These are phyloP conservation scores for Apiotrichum brassicae DNA, from an alignment of 1,284 basidiomycete species.

Conservation along the genomic window DNA sequence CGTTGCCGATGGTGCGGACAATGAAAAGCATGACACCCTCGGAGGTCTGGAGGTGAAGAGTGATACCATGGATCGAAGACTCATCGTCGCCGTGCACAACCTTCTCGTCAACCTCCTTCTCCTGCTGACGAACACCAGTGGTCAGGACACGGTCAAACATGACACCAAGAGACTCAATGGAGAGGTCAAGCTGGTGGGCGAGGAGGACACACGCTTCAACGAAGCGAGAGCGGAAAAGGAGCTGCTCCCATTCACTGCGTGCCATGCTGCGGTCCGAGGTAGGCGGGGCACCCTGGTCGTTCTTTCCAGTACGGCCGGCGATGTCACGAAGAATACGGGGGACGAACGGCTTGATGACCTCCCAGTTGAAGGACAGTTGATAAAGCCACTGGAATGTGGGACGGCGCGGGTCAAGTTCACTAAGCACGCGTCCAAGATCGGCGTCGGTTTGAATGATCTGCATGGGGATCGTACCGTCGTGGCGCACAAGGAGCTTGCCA, in stretches of 20 bases:
- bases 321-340: constrained; percentile 44
- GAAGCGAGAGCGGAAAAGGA: constrained; percentile 49
- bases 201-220: constrained; percentile 49
- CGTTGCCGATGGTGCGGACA: constrained; percentile 47
- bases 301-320: constrained; percentile 17
- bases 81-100: constrained; percentile 31
- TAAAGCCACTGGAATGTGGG: constrained; percentile 53
- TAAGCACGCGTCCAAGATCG: constrained; percentile 46
- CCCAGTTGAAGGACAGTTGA: constrained; percentile 52
- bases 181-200: constrained; percentile 48
- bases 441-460: constrained; percentile 51
- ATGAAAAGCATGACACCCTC: constrained; percentile 52
- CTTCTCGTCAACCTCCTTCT: constrained; percentile 23
- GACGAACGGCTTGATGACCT: constrained; percentile 48
- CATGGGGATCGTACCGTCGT: constrained; percentile 51
- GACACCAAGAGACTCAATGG: constrained; percentile 56
- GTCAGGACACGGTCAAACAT: constrained; percentile 53
- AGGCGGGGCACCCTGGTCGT: constrained; percentile 24
- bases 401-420: constrained; percentile 49
- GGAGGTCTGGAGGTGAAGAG: constrained; percentile 34
- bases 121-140: constrained; percentile 44
- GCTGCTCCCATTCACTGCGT: constrained; percentile 27
- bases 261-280: constrained; percentile 25
- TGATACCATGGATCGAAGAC: constrained; percentile 44
- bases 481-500: constrained; percentile 50